Percentiles rank a stretch among this genome's conserved stretches.
Conservation (phyloP, 441 rosid genomes). For the Biscutella laevigata region DNA sequence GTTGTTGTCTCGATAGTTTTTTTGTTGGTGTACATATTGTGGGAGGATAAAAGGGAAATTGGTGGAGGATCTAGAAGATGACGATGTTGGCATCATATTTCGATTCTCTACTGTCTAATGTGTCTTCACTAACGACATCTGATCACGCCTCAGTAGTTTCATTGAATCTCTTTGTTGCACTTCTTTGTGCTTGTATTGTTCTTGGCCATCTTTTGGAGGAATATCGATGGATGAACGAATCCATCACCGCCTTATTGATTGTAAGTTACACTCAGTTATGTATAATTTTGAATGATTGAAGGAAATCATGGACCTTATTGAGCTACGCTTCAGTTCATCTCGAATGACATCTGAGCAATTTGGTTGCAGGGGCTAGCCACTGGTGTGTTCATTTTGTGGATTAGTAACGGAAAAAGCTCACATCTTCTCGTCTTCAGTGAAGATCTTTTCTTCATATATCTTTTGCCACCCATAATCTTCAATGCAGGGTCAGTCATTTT, state of each 20-base stretch:
- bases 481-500: slow-evolving; percentile 37
- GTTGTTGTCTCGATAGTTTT: slow-evolving; percentile 3
- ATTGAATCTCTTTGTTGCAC: slow-evolving; percentile 78
- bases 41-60: neutral
- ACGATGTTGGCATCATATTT: slow-evolving; percentile 34
- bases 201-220: slow-evolving; percentile 93
- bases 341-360: neutral
- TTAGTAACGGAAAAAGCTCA: slow-evolving; percentile 33
- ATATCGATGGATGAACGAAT: slow-evolving; percentile 92
- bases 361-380: slow-evolving; percentile 29
- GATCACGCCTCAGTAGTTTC: slow-evolving; percentile 91
- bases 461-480: slow-evolving; percentile 40
- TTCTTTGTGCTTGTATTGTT: slow-evolving; percentile 88
- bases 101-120: slow-evolving; percentile 26
- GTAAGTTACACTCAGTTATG: slow-evolving; percentile 34
- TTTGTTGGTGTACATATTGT: neutral
- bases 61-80: slow-evolving; percentile 17
- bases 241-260: slow-evolving; percentile 80
- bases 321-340: neutral
- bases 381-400: slow-evolving; percentile 32
- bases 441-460: slow-evolving; percentile 42
- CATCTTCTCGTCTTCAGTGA: slow-evolving; percentile 36
- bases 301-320: neutral
- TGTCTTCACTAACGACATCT: slow-evolving; percentile 51
- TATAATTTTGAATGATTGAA: neutral